These are phyloP conservation scores for Pestalotiopsis sp. DNA, from an alignment of 2,329 filamentous ascomycete species.

Conservation along the genomic window DNA sequence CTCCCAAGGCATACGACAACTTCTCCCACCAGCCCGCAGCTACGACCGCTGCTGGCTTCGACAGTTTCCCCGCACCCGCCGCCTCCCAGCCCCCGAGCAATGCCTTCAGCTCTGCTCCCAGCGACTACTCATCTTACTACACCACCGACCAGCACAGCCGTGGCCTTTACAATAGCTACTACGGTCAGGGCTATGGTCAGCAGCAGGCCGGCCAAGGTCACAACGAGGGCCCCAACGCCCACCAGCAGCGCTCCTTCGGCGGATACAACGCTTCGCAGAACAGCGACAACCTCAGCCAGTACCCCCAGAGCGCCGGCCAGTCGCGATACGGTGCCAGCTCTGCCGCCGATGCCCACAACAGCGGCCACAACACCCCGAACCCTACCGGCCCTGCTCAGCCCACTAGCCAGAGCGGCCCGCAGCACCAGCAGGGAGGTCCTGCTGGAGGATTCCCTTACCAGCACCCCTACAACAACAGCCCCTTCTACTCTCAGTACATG, in stretches of 20 bases:
- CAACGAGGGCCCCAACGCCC: slow-evolving; percentile 72
- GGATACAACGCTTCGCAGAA: slow-evolving; percentile 71
- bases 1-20: slow-evolving; percentile 84
- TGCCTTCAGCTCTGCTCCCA: slow-evolving; percentile 73
- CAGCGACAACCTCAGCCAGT: slow-evolving; percentile 65
- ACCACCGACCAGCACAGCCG: slow-evolving; percentile 74
- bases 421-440: slow-evolving; percentile 40
- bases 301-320: slow-evolving; percentile 75
- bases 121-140: slow-evolving; percentile 86
- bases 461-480: slow-evolving; percentile 59
- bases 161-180: slow-evolving; percentile 81
- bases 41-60: slow-evolving; percentile 51
- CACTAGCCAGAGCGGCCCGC: slow-evolving; percentile 31
- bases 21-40: slow-evolving; percentile 72
- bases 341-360: slow-evolving; percentile 75
- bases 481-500: slow-evolving; percentile 65
- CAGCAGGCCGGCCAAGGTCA: slow-evolving; percentile 61
- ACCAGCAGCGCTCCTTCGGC: slow-evolving; percentile 73
- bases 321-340: slow-evolving; percentile 61
- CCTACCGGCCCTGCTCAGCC: slow-evolving; percentile 59
- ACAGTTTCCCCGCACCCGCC: slow-evolving; percentile 62
- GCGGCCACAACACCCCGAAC: slow-evolving; percentile 89
- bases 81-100: slow-evolving; percentile 61
- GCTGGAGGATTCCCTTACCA: slow-evolving; percentile 30
- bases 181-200: slow-evolving; percentile 59